Evolutionary conservation across 148 eudicot genomes (phyloP).

Genomic region (Arbutus unedo): DNA sequence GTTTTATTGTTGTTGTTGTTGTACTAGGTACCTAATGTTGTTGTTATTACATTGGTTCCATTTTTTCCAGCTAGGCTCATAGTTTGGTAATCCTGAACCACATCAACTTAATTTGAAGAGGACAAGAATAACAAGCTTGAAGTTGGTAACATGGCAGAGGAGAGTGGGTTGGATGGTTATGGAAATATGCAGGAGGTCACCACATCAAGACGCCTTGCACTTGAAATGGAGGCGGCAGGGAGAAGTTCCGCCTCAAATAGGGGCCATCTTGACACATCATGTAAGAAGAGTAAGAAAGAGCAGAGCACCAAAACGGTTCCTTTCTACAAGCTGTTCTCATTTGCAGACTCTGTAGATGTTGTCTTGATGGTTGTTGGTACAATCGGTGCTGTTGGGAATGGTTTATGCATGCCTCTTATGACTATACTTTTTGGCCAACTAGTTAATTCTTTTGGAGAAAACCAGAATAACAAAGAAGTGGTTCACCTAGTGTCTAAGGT

Average conservation of each 20-base stretch:
- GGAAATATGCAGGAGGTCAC: background rate
- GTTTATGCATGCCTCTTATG: slow-evolving; percentile 38
- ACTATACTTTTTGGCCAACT: slow-evolving; percentile 37
- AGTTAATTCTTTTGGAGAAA: slow-evolving; percentile 41
- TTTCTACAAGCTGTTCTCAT: slow-evolving; percentile 39
- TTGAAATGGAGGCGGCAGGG: slow-evolving; percentile 10
- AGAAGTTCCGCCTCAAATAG: background rate
- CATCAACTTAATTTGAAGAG: background rate
- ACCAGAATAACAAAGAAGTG: background rate
- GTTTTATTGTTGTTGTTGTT: background rate
- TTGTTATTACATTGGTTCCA: background rate
- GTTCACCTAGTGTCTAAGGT: slow-evolving; percentile 7
- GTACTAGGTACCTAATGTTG: background rate
- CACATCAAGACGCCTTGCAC: slow-evolving; percentile 7
- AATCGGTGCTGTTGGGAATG: slow-evolving; percentile 40
- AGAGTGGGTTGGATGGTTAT: background rate
- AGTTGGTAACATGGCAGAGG: slow-evolving; percentile 13
- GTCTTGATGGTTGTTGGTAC: slow-evolving; percentile 41
- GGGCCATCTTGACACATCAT: background rate
- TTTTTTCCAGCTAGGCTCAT: background rate
- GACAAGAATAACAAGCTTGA: background rate
- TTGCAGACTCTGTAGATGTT: slow-evolving; percentile 38
- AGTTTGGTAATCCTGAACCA: background rate
- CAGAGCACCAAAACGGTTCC: slow-evolving; percentile 35
- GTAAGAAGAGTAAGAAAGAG: slow-evolving; percentile 13